phyloP scores from a whole-genome alignment of 768 basidiomycete species.

The Postia placenta region DNA sequence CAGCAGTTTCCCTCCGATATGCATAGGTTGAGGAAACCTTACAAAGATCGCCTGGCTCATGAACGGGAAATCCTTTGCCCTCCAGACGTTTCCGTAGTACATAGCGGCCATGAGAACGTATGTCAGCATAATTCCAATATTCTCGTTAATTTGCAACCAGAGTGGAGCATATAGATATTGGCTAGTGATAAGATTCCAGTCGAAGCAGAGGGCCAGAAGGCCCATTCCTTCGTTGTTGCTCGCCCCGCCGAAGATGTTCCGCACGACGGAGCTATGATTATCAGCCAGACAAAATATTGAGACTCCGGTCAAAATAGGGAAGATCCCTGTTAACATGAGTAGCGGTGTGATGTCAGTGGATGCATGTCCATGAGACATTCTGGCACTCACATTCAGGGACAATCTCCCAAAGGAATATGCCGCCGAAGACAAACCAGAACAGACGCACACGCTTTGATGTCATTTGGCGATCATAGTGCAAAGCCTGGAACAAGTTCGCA shows the following conservation, averaged over 20 bases:
- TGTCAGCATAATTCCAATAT: conserved; percentile 24
- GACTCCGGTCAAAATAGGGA: conserved; percentile 27
- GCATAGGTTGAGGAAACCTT: neutral
- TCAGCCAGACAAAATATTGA: conserved; percentile 32
- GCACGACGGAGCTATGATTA: conserved; percentile 20
- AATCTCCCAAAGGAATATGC: conserved; percentile 29
- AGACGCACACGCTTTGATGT: conserved; percentile 31
- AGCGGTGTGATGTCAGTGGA: neutral
- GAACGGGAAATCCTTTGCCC: conserved; percentile 55
- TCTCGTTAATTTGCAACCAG: conserved; percentile 20
- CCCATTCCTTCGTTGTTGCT: conserved; percentile 52
- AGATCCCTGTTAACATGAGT: conserved; percentile 24
- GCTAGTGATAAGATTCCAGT: conserved; percentile 54
- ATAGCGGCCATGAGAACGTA: conserved; percentile 24
- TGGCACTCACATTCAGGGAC: conserved; percentile 32
- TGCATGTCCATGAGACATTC: neutral
- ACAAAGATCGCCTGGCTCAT: conserved; percentile 27
- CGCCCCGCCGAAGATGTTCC: conserved; percentile 30
- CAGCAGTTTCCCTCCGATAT: neutral
- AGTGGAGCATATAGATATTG: conserved; percentile 31
- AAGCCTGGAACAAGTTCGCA: conserved; percentile 27
- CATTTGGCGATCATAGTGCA: conserved; percentile 30
- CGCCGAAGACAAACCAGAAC: conserved; percentile 33
- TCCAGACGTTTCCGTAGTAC: conserved; percentile 45
- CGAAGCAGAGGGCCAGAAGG: conserved; percentile 49